Conservation (phyloP, 257 asterid species). For the Echium plantagineum region DNA sequence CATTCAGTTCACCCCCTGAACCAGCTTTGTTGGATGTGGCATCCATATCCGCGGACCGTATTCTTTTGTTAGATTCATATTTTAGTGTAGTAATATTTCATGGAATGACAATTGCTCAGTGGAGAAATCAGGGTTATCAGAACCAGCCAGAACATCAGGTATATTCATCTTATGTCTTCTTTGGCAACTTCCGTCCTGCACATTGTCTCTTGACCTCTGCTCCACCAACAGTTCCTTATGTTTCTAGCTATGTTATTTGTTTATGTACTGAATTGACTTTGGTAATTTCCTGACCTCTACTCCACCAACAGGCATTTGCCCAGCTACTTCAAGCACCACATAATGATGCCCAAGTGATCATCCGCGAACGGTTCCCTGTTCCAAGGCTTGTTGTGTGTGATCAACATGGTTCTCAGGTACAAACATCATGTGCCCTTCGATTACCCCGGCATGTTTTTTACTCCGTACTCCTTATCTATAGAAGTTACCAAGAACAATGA, state of each 20-base stretch:
- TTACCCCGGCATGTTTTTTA: too few relatives aligned
- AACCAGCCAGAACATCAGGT: slow-evolving; percentile 87
- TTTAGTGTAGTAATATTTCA: slow-evolving; percentile 93
- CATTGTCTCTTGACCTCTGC: too few relatives aligned
- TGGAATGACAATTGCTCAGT: slow-evolving; percentile 94
- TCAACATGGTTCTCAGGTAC: slow-evolving; percentile 99
- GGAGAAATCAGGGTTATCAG: slow-evolving; percentile 98
- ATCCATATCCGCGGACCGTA: slow-evolving; percentile 86
- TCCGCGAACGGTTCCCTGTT: slow-evolving; percentile 83
- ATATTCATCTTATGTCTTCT: neutral
- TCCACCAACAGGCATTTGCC: slow-evolving; percentile 50
- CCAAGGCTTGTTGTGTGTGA: slow-evolving; percentile 97
- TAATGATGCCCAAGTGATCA: slow-evolving; percentile 69
- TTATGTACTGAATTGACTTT: neutral
- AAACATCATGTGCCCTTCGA: neutral
- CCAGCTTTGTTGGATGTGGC: slow-evolving; percentile 91
- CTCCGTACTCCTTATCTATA: too few relatives aligned
- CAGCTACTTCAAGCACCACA: slow-evolving; percentile 80
- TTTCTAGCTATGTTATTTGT: neutral
- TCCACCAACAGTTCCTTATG: too few relatives aligned
- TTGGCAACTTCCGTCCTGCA: too few relatives aligned
- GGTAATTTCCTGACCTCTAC: neutral
- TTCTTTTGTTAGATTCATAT: slow-evolving; percentile 86
- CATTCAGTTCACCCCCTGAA: slow-evolving; percentile 71
- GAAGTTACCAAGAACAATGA: too few relatives aligned